Evolutionary conservation across 108 stramenopile genomes (phyloP).

Genomic region (Pseudonitzschia multiseries): DNA sequence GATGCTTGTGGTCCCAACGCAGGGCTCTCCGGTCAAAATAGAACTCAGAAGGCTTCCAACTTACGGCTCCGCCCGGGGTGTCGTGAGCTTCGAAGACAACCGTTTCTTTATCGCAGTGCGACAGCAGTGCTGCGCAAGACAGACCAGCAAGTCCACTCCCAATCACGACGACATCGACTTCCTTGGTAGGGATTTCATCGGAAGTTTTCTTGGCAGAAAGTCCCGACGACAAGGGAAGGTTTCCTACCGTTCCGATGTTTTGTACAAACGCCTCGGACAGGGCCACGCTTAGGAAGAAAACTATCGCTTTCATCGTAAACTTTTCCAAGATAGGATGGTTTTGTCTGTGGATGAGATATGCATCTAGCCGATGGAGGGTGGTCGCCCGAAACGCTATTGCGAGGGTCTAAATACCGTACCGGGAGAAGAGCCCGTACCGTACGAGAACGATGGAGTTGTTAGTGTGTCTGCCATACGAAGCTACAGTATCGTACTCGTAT

Average conservation of each 20-base stretch:
- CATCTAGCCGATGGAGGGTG: not conserved
- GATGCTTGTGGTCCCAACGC: no score
- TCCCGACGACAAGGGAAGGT: not conserved
- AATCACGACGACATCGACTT: conserved; percentile 83
- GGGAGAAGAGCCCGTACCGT: no score
- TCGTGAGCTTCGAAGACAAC: conserved; percentile 87
- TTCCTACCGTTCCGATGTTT: not conserved
- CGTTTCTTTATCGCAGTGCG: conserved; percentile 57
- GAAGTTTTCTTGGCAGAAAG: not conserved
- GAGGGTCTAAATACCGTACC: not conserved
- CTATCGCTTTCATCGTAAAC: not conserved
- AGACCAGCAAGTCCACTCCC: conserved; percentile 89
- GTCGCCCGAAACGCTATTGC: not conserved
- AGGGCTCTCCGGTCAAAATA: no score
- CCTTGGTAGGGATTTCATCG: conserved; percentile 29
- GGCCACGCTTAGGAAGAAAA: not conserved
- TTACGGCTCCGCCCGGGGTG: conserved; percentile 64
- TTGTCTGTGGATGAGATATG: not conserved
- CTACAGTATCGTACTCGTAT: not conserved
- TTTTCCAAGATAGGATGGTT: not conserved
- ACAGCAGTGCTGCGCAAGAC: conserved; percentile 77
- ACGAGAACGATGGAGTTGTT: no score
- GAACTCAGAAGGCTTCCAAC: not conserved
- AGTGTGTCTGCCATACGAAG: no score
- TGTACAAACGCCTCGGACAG: not conserved